A percentile compares a stretch with the other conserved stretches of the same genome.
Evolutionary conservation across 129 eudicot genomes (phyloP).

Genomic region (Mikania micrantha): DNA sequence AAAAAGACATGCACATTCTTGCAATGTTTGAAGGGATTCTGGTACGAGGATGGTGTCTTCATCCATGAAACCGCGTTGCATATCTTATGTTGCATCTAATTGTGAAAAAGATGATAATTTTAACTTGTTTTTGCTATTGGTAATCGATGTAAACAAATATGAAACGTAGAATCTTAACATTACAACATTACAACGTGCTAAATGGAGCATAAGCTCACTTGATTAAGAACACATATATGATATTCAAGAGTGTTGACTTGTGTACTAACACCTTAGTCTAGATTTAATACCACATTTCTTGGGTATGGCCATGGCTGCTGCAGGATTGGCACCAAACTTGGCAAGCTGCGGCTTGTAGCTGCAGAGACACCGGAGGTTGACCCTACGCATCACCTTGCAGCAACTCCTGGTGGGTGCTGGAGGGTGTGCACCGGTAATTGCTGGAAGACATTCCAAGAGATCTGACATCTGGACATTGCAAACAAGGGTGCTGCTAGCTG

Average conservation of each 20-base stretch:
- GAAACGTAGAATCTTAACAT: not conserved
- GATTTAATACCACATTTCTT: slow-evolving; percentile 29
- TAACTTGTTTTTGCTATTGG: not conserved
- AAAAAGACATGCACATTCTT: no score
- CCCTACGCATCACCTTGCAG: slow-evolving; percentile 38
- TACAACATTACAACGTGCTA: not conserved
- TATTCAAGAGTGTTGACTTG: no score
- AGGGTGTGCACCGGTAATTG: slow-evolving; percentile 38
- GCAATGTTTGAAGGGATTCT: not conserved
- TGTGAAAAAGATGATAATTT: not conserved
- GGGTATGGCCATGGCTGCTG: slow-evolving; percentile 43
- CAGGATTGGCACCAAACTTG: slow-evolving; percentile 40
- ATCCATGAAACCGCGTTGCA: not conserved
- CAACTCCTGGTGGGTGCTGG: slow-evolving; percentile 36
- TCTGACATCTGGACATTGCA: slow-evolving; percentile 41
- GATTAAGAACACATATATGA: slow-evolving; percentile 1
- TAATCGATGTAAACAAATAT: not conserved
- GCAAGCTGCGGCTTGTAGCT: slow-evolving; percentile 33
- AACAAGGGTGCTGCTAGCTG: slow-evolving; percentile 12
- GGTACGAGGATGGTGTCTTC: not conserved
- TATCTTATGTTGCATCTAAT: not conserved
- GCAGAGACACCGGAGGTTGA: slow-evolving; percentile 42
- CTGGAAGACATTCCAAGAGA: slow-evolving; percentile 43
- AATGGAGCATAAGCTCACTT: slow-evolving; percentile 22
- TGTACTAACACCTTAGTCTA: slow-evolving; percentile 31